Evolutionary conservation across 1,284 basidiomycete genomes (phyloP).

Genomic region (Malassezia globosa): DNA sequence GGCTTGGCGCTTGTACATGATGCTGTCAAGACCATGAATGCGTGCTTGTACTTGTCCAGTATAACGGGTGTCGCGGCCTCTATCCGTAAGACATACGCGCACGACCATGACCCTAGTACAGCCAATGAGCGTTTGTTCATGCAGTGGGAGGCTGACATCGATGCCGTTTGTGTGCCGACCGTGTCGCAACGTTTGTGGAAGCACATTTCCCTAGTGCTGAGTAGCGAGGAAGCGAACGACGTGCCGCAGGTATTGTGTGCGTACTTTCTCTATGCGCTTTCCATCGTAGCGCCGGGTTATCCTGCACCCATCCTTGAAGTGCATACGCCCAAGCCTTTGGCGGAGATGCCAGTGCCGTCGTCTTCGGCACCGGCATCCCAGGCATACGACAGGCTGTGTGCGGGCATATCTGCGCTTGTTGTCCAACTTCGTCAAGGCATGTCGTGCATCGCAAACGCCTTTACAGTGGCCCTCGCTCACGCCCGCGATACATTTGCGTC

Average conservation of each 20-base stretch:
- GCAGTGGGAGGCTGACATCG: background rate
- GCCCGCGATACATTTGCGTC: background rate
- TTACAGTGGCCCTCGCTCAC: background rate
- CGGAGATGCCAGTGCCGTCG: background rate
- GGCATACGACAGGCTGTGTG: background rate
- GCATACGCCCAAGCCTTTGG: background rate
- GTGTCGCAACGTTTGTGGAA: constrained; percentile 8
- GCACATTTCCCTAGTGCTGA: background rate
- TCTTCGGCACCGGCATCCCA: background rate
- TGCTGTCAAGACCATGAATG: constrained; percentile 8
- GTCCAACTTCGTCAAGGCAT: constrained; percentile 6
- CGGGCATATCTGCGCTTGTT: background rate
- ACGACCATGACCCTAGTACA: background rate
- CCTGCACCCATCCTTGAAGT: constrained; percentile 10
- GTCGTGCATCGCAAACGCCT: background rate
- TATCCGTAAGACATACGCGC: background rate
- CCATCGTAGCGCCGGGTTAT: constrained; percentile 8
- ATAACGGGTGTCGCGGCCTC: background rate
- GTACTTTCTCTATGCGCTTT: constrained; percentile 7
- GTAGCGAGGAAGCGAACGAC: constrained; percentile 1
- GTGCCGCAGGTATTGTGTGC: background rate
- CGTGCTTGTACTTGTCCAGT: background rate
- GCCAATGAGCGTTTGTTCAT: constrained; percentile 1
- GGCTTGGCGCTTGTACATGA: constrained; percentile 12
- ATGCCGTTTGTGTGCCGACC: background rate